A percentile compares a stretch with the other conserved stretches of the same genome.
These are phyloP conservation scores for Termitomyces bulborhizus DNA, from an alignment of 768 basidiomycete species.

Conservation along the genomic window DNA sequence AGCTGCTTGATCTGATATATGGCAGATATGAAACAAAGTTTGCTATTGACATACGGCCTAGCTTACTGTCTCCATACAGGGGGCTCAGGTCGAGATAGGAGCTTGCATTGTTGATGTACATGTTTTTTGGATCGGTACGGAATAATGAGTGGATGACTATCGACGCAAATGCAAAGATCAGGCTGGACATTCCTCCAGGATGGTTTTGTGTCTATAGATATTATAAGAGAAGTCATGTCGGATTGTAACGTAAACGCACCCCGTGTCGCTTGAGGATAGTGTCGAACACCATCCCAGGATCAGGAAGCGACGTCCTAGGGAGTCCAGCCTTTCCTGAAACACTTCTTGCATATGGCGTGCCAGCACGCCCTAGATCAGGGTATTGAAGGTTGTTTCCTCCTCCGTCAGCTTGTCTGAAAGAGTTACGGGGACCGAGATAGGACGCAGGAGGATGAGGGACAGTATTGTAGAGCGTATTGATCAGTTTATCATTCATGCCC, in stretches of 20 bases:
- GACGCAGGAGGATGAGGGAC: conserved; percentile 45
- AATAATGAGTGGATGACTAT: conserved; percentile 42
- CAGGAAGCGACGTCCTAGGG: conserved; percentile 40
- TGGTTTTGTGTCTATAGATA: conserved; percentile 23
- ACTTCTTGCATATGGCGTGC: conserved; percentile 46
- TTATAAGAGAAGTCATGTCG: conserved; percentile 1
- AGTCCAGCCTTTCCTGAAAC: conserved; percentile 38
- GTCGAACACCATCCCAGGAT: conserved; percentile 59
- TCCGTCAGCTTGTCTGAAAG: conserved; percentile 44
- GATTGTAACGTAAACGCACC: conserved; percentile 19
- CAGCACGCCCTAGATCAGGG: conserved; percentile 43
- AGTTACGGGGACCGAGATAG: conserved; percentile 25
- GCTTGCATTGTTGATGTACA: conserved; percentile 43
- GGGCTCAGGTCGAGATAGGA: conserved; percentile 54
- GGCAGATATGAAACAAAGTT: background rate
- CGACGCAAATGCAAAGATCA: conserved; percentile 64
- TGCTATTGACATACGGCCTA: background rate
- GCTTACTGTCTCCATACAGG: conserved; percentile 45
- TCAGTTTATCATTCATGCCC: conserved; percentile 17
- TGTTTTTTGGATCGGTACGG: conserved; percentile 37
- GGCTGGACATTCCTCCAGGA: conserved; percentile 50
- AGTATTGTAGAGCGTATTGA: conserved; percentile 49
- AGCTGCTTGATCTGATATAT: conserved; percentile 23
- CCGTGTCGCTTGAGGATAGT: conserved; percentile 38
- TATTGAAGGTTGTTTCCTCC: conserved; percentile 39